phyloP scores from a whole-genome alignment of 2,329 filamentous ascomycete species.

The Rutstroemia sp. region DNA sequence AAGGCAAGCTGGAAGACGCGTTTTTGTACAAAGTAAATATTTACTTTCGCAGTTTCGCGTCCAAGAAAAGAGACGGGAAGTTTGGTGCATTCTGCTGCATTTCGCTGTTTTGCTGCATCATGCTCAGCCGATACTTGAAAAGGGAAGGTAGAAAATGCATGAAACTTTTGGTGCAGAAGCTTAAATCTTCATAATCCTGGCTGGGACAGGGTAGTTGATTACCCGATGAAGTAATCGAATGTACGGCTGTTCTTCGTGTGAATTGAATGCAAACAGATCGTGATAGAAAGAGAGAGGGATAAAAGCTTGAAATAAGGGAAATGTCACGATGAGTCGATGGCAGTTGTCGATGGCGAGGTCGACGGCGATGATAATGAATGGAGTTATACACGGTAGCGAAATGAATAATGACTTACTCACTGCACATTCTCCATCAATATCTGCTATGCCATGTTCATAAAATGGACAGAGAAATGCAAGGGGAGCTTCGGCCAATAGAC shows the following conservation, averaged over 20 bases:
- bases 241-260: neutral
- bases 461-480: neutral
- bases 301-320: too few relatives aligned
- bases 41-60: conserved; percentile 5
- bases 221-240: neutral
- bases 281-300: too few relatives aligned
- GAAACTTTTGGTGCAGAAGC: conserved; percentile 3
- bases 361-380: too few relatives aligned
- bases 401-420: neutral
- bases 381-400: neutral
- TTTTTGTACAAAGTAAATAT: conserved; percentile 4
- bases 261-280: neutral
- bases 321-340: too few relatives aligned
- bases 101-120: neutral
- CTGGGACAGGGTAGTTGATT: neutral
- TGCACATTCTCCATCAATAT: neutral
- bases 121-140: neutral
- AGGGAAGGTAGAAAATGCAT: conserved; percentile 1
- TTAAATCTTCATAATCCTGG: conserved; percentile 5
- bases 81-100: neutral
- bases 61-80: neutral
- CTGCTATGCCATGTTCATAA: neutral
- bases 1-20: conserved; percentile 2
- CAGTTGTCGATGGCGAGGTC: too few relatives aligned
- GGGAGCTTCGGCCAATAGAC: neutral